Evolutionary conservation across 2,329 filamentous ascomycete genomes (phyloP).

Genomic region (Fonsecaea pedrosoi): DNA sequence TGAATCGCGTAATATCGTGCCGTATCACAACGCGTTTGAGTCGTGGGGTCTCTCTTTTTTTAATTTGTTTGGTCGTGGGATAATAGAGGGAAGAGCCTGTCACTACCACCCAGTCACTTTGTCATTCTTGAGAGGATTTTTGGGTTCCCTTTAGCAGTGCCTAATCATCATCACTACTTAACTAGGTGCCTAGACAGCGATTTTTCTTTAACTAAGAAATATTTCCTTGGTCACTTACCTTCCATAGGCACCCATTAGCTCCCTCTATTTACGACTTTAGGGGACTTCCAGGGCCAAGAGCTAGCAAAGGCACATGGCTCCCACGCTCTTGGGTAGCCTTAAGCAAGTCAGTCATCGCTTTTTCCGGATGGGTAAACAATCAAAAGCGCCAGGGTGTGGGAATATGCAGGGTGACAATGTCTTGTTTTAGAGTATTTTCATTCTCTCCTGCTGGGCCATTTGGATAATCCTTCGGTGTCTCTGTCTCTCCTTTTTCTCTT

Average conservation of each 20-base stretch:
- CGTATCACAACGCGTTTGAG: slow-evolving; percentile 15
- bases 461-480: neutral
- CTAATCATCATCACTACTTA: neutral
- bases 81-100: neutral
- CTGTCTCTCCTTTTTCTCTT: neutral
- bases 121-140: neutral
- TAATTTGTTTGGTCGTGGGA: neutral
- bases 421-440: neutral
- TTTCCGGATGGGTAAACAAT: slow-evolving; percentile 24
- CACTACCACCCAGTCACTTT: neutral
- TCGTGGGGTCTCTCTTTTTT: slow-evolving; percentile 11
- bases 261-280: neutral
- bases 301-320: slow-evolving; percentile 15
- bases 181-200: neutral
- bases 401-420: neutral
- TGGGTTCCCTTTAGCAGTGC: neutral
- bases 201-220: neutral
- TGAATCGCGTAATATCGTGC: slow-evolving; percentile 22
- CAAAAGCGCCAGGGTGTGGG: slow-evolving; percentile 1
- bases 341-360: slow-evolving; percentile 16
- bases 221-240: neutral
- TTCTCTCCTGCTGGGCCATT: neutral
- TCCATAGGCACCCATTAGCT: neutral
- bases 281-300: neutral
- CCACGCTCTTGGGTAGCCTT: slow-evolving; percentile 13